Percentiles rank a stretch among this genome's conserved stretches.
These are phyloP conservation scores for Cercophora sp. DNA, from an alignment of 495 filamentous ascomycete genomes.

Conservation along the genomic window DNA sequence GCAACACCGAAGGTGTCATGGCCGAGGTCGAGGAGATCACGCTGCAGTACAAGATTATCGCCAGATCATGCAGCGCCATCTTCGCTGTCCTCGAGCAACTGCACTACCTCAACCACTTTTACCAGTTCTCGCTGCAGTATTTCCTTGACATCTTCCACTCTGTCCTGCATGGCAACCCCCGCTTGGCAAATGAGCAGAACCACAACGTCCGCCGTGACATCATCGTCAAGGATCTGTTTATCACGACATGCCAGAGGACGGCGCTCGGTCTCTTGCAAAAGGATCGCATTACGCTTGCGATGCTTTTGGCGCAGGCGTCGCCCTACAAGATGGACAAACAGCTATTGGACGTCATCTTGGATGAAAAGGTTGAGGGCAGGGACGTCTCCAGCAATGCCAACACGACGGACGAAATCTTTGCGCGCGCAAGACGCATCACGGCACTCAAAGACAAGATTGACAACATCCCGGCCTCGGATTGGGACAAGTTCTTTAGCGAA, in stretches of 20 bases:
- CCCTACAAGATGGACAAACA: conserved; percentile 90
- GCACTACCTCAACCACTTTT: conserved; percentile 98
- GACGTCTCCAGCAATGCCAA: conserved; percentile 69
- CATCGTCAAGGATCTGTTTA: conserved; percentile 84
- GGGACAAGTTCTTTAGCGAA: conserved; percentile 77
- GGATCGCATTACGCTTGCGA: conserved; percentile 90
- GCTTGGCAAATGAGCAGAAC: conserved; percentile 66
- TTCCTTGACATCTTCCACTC: conserved; percentile 96
- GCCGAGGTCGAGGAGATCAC: conserved; percentile 94
- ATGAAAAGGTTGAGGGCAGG: conserved; percentile 66
- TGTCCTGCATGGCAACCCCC: conserved; percentile 78
- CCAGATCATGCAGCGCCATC: conserved; percentile 89
- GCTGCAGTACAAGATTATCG: conserved; percentile 85
- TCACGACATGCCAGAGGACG: conserved; percentile 87
- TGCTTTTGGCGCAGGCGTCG: conserved; percentile 90
- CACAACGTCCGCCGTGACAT: conserved; percentile 74
- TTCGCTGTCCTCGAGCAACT: conserved; percentile 96
- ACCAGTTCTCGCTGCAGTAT: conserved; percentile 97
- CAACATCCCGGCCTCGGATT: conserved; percentile 55
- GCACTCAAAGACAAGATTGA: conserved; percentile 72
- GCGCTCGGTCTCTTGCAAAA: conserved; percentile 90
- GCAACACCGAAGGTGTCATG: conserved; percentile 96
- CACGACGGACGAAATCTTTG: conserved; percentile 66
- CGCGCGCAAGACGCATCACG: conserved; percentile 60
- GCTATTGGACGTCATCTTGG: conserved; percentile 81